Evolutionary conservation across 169 alveolate species (phyloP).

Genomic region (Pseudocohnilembus persalinus): DNA sequence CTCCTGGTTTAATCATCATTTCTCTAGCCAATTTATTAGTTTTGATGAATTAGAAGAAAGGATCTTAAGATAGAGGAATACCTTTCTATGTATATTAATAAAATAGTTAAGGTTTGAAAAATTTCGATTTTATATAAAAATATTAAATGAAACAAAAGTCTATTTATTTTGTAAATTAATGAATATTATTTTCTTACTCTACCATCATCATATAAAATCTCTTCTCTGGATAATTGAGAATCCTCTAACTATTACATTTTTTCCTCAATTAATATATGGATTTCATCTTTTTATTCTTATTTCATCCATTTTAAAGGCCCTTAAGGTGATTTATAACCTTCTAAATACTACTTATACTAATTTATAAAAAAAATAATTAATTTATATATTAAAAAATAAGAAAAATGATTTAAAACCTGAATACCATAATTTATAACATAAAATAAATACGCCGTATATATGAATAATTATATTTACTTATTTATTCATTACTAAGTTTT

Average conservation of each 20-base stretch:
- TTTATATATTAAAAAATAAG: too few relatives aligned
- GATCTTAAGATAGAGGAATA: slow-evolving; percentile 62
- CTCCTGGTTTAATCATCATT: slow-evolving; percentile 64
- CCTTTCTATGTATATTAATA: not conserved
- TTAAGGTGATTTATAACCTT: slow-evolving; percentile 56
- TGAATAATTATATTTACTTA: not conserved
- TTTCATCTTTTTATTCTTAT: slow-evolving; percentile 49
- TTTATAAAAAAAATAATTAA: slow-evolving; percentile 4
- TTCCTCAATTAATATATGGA: slow-evolving; percentile 51
- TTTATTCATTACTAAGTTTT: too few relatives aligned
- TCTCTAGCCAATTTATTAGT: slow-evolving; percentile 66
- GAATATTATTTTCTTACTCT: slow-evolving; percentile 28
- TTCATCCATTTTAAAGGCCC: slow-evolving; percentile 65
- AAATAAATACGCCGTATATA: not conserved
- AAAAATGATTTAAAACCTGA: not conserved
- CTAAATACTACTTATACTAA: slow-evolving; percentile 54
- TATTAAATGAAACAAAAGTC: too few relatives aligned
- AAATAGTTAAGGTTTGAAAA: too few relatives aligned
- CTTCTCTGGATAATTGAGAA: slow-evolving; percentile 74
- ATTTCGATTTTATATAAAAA: too few relatives aligned
- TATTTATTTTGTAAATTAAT: too few relatives aligned
- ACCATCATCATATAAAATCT: slow-evolving; percentile 57
- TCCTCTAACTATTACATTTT: slow-evolving; percentile 69
- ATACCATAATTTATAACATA: too few relatives aligned
- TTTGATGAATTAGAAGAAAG: slow-evolving; percentile 72